Conservation (phyloP, 192 early-diverging fungal genomes). For the Coemansia sp. region DNA sequence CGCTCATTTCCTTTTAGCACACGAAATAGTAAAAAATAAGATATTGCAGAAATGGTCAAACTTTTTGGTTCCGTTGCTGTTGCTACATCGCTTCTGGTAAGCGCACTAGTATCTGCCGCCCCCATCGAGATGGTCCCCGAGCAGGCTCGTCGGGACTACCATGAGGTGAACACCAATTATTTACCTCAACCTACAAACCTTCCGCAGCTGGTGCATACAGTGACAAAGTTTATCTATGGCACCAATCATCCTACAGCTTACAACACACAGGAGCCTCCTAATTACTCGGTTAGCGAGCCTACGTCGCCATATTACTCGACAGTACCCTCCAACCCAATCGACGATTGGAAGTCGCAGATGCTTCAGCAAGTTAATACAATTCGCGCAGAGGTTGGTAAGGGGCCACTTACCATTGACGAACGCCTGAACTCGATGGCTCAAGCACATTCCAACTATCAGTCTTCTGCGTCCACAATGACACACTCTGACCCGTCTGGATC, state of each 20-base stretch:
- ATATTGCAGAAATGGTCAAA: constrained; percentile 8
- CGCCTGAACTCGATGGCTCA: constrained; percentile 20
- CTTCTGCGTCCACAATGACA: constrained; percentile 18
- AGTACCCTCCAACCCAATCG: neutral
- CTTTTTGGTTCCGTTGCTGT: constrained; percentile 5
- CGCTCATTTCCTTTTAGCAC: neutral
- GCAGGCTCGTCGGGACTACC: constrained; percentile 37
- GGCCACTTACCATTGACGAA: constrained; percentile 7
- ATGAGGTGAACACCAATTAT: constrained; percentile 30
- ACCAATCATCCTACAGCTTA: neutral
- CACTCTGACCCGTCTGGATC: constrained; percentile 16
- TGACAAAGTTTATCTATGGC: neutral
- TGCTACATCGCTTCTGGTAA: constrained; percentile 7
- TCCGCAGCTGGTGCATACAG: constrained; percentile 5
- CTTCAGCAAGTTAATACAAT: constrained; percentile 23
- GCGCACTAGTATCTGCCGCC: constrained; percentile 1
- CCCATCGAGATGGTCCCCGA: constrained; percentile 14
- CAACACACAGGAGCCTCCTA: neutral
- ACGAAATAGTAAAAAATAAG: constrained; percentile 7
- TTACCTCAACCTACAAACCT: neutral
- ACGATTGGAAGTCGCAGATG: constrained; percentile 35
- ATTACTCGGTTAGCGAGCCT: constrained; percentile 2
- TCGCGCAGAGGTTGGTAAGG: constrained; percentile 10
- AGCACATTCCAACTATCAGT: constrained; percentile 32
- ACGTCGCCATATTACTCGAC: neutral